A percentile compares a stretch with the other conserved stretches of the same genome.
phyloP scores from a whole-genome alignment of 2,329 filamentous ascomycete species.

The Cladosporium sp. region DNA sequence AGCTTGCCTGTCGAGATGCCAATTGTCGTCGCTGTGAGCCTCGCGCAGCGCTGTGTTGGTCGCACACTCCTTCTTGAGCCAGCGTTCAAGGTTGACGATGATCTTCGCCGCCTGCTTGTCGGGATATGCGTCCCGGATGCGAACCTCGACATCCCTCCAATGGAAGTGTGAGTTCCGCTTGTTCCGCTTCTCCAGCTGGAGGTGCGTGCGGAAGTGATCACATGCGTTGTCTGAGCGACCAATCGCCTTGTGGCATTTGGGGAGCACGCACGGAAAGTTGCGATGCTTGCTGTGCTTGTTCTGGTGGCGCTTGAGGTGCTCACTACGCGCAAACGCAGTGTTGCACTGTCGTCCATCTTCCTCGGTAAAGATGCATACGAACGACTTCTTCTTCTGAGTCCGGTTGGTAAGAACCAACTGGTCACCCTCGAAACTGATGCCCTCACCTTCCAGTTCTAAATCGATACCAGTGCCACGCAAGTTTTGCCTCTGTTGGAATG shows the following conservation, averaged over 20 bases:
- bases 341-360: slow-evolving; percentile 17
- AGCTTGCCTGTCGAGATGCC: neutral
- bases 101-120: slow-evolving; percentile 17
- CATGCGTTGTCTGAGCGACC: slow-evolving; percentile 27
- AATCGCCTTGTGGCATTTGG: slow-evolving; percentile 20
- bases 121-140: slow-evolving; percentile 11
- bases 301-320: slow-evolving; percentile 31
- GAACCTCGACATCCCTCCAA: slow-evolving; percentile 15
- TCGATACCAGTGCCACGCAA: neutral
- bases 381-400: slow-evolving; percentile 15
- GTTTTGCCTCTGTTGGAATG: neutral
- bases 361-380: slow-evolving; percentile 16
- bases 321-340: slow-evolving; percentile 24
- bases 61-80: slow-evolving; percentile 8
- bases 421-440: neutral
- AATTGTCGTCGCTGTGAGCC: neutral
- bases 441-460: slow-evolving; percentile 4
- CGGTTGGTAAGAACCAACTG: neutral
- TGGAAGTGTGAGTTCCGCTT: slow-evolving; percentile 24
- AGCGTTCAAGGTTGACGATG: slow-evolving; percentile 18
- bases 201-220: slow-evolving; percentile 31
- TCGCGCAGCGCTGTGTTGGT: neutral
- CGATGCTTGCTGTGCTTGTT: slow-evolving; percentile 19
- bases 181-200: slow-evolving; percentile 18
- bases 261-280: slow-evolving; percentile 23